Evolutionary conservation across 2,329 filamentous ascomycete genomes (phyloP).

Genomic region (Neoarthrinium moseri): DNA sequence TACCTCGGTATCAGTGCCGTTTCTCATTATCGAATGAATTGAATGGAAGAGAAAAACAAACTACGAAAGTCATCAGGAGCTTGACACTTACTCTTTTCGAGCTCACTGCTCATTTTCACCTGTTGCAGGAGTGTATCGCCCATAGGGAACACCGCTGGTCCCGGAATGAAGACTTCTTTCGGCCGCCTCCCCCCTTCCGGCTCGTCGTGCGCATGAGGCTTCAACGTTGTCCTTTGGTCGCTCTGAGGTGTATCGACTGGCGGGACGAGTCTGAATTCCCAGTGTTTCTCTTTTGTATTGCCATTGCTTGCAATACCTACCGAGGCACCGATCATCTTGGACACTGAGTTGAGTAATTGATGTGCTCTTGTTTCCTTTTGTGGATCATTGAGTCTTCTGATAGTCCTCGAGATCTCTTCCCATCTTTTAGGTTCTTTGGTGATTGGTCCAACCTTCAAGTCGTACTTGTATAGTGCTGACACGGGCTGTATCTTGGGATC

Average conservation of each 20-base stretch:
- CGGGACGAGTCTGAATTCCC: neutral
- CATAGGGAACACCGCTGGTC: constrained; percentile 32
- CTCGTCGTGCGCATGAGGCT: constrained; percentile 18
- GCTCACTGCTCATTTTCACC: constrained; percentile 20
- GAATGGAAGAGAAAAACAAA: too few species aligned
- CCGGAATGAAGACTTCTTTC: constrained; percentile 22
- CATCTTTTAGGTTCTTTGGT: neutral
- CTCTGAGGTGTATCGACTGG: neutral
- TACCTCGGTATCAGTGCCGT: constrained; percentile 13
- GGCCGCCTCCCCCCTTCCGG: too few species aligned
- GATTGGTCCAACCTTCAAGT: constrained; percentile 3
- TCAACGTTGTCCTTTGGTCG: constrained; percentile 3
- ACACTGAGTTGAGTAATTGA: neutral
- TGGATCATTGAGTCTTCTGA: constrained; percentile 5
- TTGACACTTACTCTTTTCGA: constrained; percentile 26
- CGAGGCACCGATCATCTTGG: neutral
- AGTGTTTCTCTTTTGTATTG: neutral
- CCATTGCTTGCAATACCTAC: too few species aligned
- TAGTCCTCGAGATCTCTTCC: neutral
- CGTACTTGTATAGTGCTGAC: constrained; percentile 1
- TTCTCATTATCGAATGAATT: neutral
- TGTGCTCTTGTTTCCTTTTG: neutral
- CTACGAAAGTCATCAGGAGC: too few species aligned
- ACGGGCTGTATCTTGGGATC: constrained; percentile 13
- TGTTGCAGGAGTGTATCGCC: constrained; percentile 38